These are phyloP conservation scores for Aspergillus wentii DNA, from an alignment of 495 filamentous ascomycete species.

Conservation along the genomic window DNA sequence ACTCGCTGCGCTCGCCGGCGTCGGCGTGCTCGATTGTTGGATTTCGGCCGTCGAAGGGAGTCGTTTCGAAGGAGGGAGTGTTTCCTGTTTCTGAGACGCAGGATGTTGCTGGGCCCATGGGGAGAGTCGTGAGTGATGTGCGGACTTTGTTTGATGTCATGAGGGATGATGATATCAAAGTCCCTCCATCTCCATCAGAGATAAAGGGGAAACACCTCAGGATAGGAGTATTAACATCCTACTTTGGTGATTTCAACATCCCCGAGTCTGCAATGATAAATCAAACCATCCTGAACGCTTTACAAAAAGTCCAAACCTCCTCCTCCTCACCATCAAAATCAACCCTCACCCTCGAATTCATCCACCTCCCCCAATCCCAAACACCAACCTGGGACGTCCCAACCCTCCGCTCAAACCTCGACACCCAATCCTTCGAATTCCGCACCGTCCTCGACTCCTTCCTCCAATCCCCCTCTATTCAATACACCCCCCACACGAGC, in stretches of 20 bases:
- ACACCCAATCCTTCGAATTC: slow-evolving; percentile 58
- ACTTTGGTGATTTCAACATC: slow-evolving; percentile 9
- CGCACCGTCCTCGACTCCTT: slow-evolving; percentile 45
- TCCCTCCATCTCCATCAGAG: too few relatives aligned
- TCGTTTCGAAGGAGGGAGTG: slow-evolving; percentile 47
- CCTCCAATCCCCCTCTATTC: slow-evolving; percentile 21
- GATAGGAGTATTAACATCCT: slow-evolving; percentile 31
- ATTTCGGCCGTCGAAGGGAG: slow-evolving; percentile 53
- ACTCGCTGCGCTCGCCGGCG: slow-evolving; percentile 57
- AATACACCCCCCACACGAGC: slow-evolving; percentile 21
- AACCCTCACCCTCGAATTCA: slow-evolving; percentile 15
- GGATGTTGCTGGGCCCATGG: slow-evolving; percentile 58
- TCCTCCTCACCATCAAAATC: too few relatives aligned
- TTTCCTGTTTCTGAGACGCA: slow-evolving; percentile 60
- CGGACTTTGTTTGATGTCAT: slow-evolving; percentile 52
- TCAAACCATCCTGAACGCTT: slow-evolving; percentile 34
- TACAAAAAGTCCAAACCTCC: slow-evolving; percentile 17
- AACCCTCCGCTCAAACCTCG: slow-evolving; percentile 36
- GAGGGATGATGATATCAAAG: slow-evolving; percentile 27
- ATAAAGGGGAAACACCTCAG: too few relatives aligned
- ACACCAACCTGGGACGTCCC: slow-evolving; percentile 46
- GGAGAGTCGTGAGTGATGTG: slow-evolving; percentile 47
- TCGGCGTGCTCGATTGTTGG: slow-evolving; percentile 59
- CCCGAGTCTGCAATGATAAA: slow-evolving; percentile 52
- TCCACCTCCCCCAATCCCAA: slow-evolving; percentile 38